A percentile compares a stretch with the other conserved stretches of the same genome.
These are phyloP conservation scores for Chamaecrista fasciculata DNA, from an alignment of 306 rosid species.

Conservation along the genomic window DNA sequence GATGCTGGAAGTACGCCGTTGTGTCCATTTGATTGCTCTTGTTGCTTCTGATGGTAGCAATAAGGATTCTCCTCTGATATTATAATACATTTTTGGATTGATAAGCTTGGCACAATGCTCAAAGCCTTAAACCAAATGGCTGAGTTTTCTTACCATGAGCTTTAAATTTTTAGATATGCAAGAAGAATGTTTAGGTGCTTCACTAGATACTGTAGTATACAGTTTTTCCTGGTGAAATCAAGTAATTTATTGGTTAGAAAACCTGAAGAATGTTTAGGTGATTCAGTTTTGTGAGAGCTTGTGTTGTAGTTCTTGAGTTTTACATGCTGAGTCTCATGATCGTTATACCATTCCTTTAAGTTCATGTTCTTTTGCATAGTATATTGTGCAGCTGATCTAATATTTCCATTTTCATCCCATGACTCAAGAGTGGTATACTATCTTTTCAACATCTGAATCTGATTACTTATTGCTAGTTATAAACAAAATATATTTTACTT, in stretches of 20 bases:
- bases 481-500: no score
- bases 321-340: not conserved
- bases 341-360: not conserved
- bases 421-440: no score
- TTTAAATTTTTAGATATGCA: slow-evolving; percentile 20
- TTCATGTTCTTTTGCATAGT: not conserved
- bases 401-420: no score
- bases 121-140: not conserved
- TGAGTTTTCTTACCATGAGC: slow-evolving; percentile 8
- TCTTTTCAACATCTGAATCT: no score
- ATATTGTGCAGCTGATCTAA: no score
- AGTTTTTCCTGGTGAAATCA: not conserved
- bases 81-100: slow-evolving; percentile 14
- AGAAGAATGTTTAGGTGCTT: slow-evolving; percentile 19
- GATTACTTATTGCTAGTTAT: no score
- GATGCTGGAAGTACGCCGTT: slow-evolving; percentile 76
- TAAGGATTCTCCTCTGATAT: not conserved
- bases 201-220: not conserved
- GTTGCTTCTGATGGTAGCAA: slow-evolving; percentile 58
- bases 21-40: slow-evolving; percentile 86
- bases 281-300: not conserved
- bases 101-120: not conserved
- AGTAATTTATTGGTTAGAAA: not conserved
- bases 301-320: not conserved
- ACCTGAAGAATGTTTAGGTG: not conserved